phyloP scores from a whole-genome alignment of 2,329 filamentous ascomycete genomes.

The Amauroascus niger region DNA sequence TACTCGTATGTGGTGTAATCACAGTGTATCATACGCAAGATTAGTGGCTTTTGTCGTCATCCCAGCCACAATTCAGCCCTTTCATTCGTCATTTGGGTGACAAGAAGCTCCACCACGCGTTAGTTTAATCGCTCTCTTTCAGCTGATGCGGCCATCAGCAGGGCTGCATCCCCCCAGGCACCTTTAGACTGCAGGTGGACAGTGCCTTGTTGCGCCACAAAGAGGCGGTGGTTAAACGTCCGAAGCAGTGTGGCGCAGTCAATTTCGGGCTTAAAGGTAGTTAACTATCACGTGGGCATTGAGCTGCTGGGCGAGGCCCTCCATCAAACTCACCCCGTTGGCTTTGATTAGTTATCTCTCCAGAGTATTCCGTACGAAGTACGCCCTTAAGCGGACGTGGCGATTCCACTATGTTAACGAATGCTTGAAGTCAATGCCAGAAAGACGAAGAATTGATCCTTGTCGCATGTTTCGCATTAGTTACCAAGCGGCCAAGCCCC shows the following conservation, averaged over 20 bases:
- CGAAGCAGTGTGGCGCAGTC: background rate
- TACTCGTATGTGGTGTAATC: background rate
- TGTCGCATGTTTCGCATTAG: too few species aligned
- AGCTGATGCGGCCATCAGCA: background rate
- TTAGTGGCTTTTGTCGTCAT: slow-evolving; percentile 4
- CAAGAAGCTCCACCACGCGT: background rate
- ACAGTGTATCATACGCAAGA: background rate
- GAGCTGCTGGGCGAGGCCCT: too few species aligned
- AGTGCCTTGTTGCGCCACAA: background rate
- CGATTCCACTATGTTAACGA: too few species aligned
- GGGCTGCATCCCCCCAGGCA: background rate
- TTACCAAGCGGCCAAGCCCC: too few species aligned
- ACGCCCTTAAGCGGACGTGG: too few species aligned
- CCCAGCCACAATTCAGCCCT: slow-evolving; percentile 6
- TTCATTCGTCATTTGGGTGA: slow-evolving; percentile 9
- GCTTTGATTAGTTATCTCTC: too few species aligned
- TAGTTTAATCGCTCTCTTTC: background rate
- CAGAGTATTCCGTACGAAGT: too few species aligned
- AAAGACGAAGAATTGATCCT: too few species aligned
- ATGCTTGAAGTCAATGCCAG: too few species aligned
- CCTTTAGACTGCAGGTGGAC: too few species aligned
- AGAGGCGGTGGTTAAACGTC: background rate
- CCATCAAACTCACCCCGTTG: too few species aligned
- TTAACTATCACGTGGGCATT: too few species aligned
- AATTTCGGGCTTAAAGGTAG: background rate